These are phyloP conservation scores for Colletotrichum tropicale DNA, from an alignment of 2,329 filamentous ascomycete genomes.

Conservation along the genomic window DNA sequence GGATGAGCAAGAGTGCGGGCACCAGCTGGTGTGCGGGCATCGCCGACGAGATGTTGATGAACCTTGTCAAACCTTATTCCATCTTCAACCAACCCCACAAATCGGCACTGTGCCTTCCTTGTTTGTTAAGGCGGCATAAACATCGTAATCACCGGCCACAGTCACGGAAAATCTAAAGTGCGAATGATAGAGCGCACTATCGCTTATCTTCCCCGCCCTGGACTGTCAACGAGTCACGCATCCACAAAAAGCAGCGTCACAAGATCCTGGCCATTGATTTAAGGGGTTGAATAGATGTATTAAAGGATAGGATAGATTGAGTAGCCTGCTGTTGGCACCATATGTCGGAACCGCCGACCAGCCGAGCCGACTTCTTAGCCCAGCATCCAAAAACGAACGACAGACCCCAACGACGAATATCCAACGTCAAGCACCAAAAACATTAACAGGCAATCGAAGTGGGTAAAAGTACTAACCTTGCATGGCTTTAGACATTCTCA, in stretches of 20 bases:
- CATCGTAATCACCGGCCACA: neutral
- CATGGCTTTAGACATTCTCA: neutral
- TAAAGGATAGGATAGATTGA: neutral
- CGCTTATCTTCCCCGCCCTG: neutral
- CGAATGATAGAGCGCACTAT: neutral
- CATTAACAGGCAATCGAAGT: neutral
- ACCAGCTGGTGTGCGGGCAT: neutral
- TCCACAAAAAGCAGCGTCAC: neutral
- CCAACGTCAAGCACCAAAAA: neutral
- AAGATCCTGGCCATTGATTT: neutral
- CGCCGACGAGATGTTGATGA: neutral
- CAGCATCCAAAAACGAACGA: neutral
- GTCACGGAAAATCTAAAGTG: neutral
- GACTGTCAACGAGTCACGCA: neutral
- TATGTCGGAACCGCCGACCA: neutral
- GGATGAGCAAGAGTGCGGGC: neutral
- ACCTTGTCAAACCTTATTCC: neutral
- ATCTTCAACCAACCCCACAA: neutral
- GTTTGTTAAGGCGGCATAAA: neutral
- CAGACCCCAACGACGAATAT: neutral
- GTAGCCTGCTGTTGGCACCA: neutral
- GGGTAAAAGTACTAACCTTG: neutral
- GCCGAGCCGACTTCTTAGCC: neutral
- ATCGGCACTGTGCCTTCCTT: neutral
- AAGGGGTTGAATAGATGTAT: neutral